These are phyloP conservation scores for Eucommia ulmoides DNA, from an alignment of 257 asterid genomes.

Conservation along the genomic window DNA sequence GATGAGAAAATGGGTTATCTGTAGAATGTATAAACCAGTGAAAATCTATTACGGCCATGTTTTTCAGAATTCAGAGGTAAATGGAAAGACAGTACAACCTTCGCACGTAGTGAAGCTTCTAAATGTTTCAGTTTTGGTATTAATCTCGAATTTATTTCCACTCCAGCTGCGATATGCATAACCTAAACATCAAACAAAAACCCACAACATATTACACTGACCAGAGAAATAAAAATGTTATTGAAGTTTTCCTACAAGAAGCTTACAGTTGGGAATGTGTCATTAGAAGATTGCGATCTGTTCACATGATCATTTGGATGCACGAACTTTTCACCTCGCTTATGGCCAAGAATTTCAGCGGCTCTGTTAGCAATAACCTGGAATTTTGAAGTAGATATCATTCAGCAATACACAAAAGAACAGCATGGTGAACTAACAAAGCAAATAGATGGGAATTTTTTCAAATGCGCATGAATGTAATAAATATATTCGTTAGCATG, in stretches of 20 bases:
- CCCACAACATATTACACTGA: slow-evolving; percentile 1
- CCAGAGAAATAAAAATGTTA: not conserved
- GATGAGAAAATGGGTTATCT: not conserved
- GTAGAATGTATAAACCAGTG: no score
- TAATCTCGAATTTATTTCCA: slow-evolving; percentile 72
- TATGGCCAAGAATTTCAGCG: slow-evolving; percentile 89
- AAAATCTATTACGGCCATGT: no score
- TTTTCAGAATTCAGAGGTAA: no score
- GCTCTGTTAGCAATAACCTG: slow-evolving; percentile 99
- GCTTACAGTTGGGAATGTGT: slow-evolving; percentile 96
- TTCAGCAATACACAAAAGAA: no score
- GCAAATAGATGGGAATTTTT: no score
- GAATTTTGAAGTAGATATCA: no score
- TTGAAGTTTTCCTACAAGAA: slow-evolving; percentile 11
- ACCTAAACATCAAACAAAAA: slow-evolving; percentile 37
- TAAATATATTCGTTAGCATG: no score
- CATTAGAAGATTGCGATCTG: slow-evolving; percentile 95
- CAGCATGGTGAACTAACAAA: no score
- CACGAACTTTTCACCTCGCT: slow-evolving; percentile 78
- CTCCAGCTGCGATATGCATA: slow-evolving; percentile 97
- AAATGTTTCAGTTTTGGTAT: slow-evolving; percentile 79
- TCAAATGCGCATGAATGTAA: no score
- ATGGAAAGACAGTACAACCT: slow-evolving; percentile 45
- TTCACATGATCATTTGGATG: slow-evolving; percentile 98
- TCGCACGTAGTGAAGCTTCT: slow-evolving; percentile 62